phyloP scores from a whole-genome alignment of 2,329 filamentous ascomycete genomes.

The Fusarium equiseti region DNA sequence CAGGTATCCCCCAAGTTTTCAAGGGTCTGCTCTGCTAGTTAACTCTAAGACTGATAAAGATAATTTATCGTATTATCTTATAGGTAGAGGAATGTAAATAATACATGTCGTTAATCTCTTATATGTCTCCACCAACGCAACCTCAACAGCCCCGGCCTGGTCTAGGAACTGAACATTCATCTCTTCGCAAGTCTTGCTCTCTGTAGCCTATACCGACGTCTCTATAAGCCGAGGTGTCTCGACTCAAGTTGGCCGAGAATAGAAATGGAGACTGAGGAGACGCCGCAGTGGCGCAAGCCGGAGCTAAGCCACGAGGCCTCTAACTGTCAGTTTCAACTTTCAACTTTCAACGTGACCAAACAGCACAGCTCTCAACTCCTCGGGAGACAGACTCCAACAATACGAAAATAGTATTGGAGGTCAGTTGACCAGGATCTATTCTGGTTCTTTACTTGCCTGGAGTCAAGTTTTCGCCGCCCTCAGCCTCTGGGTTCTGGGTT shows the following conservation, averaged over 20 bases:
- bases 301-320: slow-evolving; percentile 30
- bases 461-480: not conserved
- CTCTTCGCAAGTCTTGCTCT: not conserved
- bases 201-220: not conserved
- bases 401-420: not conserved
- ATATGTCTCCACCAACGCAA: slow-evolving; percentile 19
- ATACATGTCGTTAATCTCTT: slow-evolving; percentile 16
- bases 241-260: slow-evolving; percentile 11
- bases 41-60: not conserved
- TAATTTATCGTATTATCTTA: slow-evolving; percentile 20
- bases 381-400: not conserved
- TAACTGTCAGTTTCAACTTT: slow-evolving; percentile 15
- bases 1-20: not conserved
- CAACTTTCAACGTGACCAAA: slow-evolving; percentile 18
- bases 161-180: not conserved
- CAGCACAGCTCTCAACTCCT: slow-evolving; percentile 1
- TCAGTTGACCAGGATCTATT: not conserved
- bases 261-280: slow-evolving; percentile 11
- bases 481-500: not conserved
- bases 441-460: not conserved
- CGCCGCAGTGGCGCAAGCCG: slow-evolving; percentile 31
- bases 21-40: not conserved
- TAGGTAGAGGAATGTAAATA: not conserved
- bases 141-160: slow-evolving; percentile 1
- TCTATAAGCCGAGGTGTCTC: not conserved